Evolutionary conservation across 2,329 filamentous ascomycete genomes (phyloP).

Genomic region (Diplocarpon mali): DNA sequence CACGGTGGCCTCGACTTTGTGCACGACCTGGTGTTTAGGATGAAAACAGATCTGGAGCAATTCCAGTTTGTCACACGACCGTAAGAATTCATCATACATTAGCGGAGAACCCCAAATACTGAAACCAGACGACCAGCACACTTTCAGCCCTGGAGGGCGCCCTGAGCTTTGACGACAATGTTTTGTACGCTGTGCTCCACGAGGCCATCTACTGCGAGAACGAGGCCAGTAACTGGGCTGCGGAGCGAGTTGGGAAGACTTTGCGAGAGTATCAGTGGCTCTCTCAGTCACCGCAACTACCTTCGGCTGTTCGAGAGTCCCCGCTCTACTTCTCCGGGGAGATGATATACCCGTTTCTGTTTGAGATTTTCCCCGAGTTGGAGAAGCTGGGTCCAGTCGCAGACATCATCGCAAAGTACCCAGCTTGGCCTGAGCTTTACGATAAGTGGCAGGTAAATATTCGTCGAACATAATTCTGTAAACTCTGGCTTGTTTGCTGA

Average conservation of each 20-base stretch:
- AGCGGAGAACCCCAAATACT: background rate
- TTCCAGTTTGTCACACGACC: conserved; percentile 67
- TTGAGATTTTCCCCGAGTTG: conserved; percentile 70
- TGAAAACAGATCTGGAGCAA: conserved; percentile 61
- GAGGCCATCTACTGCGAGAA: conserved; percentile 77
- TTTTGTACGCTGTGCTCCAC: conserved; percentile 80
- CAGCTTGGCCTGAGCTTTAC: conserved; percentile 68
- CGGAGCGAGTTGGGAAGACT: conserved; percentile 47
- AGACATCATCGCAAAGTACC: conserved; percentile 54
- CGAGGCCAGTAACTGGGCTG: conserved; percentile 62
- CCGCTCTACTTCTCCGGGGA: conserved; percentile 79
- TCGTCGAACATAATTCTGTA: background rate
- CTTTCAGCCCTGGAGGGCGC: conserved; percentile 57
- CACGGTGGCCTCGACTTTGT: conserved; percentile 67
- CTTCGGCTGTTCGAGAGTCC: conserved; percentile 30
- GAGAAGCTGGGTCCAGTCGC: conserved; percentile 56
- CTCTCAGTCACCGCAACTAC: conserved; percentile 18
- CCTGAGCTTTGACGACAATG: conserved; percentile 60
- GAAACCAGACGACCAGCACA: conserved; percentile 29
- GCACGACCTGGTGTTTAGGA: conserved; percentile 62
- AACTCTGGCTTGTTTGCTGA: background rate
- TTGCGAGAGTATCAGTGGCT: conserved; percentile 37
- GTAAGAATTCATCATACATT: background rate
- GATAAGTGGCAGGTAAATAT: conserved; percentile 45
- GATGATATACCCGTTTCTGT: conserved; percentile 83